These are phyloP conservation scores for Microsporum canis DNA, from an alignment of 2,329 filamentous ascomycete genomes.

Conservation along the genomic window DNA sequence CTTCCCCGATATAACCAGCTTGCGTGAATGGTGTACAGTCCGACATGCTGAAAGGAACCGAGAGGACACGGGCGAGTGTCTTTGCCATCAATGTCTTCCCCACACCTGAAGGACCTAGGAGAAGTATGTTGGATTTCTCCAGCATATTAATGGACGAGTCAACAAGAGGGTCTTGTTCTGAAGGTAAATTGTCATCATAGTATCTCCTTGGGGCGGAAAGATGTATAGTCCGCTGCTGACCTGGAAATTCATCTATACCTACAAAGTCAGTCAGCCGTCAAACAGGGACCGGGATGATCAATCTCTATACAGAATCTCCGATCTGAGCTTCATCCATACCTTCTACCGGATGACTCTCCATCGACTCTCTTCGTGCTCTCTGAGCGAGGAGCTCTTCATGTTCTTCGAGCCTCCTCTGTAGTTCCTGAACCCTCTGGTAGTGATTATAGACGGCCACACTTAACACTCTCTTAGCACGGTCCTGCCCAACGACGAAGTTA, in stretches of 20 bases:
- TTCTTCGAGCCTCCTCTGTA: conserved; percentile 66
- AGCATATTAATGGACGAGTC: conserved; percentile 58
- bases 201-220: conserved; percentile 22
- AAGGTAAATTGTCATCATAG: conserved; percentile 17
- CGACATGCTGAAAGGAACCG: conserved; percentile 88
- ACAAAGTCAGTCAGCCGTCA: background rate
- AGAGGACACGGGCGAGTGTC: conserved; percentile 82
- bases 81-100: conserved; percentile 91
- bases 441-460: conserved; percentile 94
- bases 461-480: conserved; percentile 81
- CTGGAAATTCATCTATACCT: conserved; percentile 48
- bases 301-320: no score
- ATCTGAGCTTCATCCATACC: conserved; percentile 37
- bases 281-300: background rate
- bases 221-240: conserved; percentile 45
- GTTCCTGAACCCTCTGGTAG: conserved; percentile 73
- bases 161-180: conserved; percentile 34
- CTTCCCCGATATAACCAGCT: conserved; percentile 93
- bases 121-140: conserved; percentile 87
- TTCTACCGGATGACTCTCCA: conserved; percentile 64
- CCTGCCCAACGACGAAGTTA: conserved; percentile 92
- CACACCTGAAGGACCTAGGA: conserved; percentile 85
- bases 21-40: conserved; percentile 95
- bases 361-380: conserved; percentile 57
- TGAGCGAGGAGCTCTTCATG: conserved; percentile 63